Conservation (phyloP, 2,329 filamentous ascomycete genomes). For the Cytospora schulzeri region DNA sequence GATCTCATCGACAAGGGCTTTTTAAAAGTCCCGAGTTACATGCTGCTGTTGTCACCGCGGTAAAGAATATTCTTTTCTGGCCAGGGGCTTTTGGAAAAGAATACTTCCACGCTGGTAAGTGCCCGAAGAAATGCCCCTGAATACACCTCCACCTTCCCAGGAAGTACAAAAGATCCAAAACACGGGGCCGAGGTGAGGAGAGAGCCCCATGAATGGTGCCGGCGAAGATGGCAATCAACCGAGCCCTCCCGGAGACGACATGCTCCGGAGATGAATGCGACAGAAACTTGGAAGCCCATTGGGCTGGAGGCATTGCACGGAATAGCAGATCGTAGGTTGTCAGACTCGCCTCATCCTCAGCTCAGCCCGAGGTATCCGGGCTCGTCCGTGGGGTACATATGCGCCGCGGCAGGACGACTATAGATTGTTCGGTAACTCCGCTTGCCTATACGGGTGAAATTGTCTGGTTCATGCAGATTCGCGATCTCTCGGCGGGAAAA, state of each 20-base stretch:
- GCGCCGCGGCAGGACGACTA: background rate
- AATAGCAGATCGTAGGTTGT: background rate
- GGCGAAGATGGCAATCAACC: background rate
- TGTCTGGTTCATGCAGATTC: background rate
- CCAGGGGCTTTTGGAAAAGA: too few species aligned
- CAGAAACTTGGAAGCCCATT: background rate
- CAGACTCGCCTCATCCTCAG: background rate
- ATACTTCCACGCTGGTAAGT: background rate
- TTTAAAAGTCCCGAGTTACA: conserved; percentile 2
- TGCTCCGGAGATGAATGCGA: background rate
- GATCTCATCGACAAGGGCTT: conserved; percentile 3
- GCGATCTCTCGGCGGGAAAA: background rate
- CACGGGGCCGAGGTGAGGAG: too few species aligned
- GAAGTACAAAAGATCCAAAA: background rate
- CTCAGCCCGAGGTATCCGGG: background rate
- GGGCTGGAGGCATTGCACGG: background rate
- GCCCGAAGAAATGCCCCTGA: background rate
- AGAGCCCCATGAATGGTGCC: too few species aligned
- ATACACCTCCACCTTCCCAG: background rate
- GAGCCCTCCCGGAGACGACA: too few species aligned
- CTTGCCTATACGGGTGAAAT: background rate
- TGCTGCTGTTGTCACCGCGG: conserved; percentile 1
- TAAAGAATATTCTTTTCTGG: background rate
- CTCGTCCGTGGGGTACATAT: background rate
- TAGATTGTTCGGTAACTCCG: background rate